Base-by-base conservation (phyloP, 768 basidiomycete species). In the Suillus occidentalis region DNA sequence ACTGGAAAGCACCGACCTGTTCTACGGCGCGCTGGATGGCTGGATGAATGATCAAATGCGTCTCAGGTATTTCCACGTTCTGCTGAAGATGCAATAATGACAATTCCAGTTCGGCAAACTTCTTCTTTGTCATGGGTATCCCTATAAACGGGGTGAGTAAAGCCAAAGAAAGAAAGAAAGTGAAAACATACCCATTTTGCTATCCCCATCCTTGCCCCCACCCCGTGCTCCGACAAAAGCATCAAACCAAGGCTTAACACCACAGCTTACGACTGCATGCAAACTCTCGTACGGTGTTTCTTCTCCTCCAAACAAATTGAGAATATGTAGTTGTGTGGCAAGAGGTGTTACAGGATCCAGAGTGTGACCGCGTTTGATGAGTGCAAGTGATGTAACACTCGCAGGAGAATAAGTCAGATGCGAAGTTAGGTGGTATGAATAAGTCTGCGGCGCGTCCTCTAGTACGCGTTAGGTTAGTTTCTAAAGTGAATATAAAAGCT, bases 51-150 rank as follows among this genome's bases (percentile, higher is more conserved):
- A 92, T 82, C 37, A 99, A 87, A 70, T 95, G 90, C 5, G 95
- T 97, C 77, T 99, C 95, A 1, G 97, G 97, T 61, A 99, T 99
- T 80, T 99, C 97, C 67, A 99, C 97, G 70, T 99, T 99, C 77
- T 99, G 97, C 73, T 99, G 97, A 6, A 99, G 84, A 74, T 99
- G 97, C 2, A 99, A 81, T 18, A 99, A 80, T 2, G 94, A 95
- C 12, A 98, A 79, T 76, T 99, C 97, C 63, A 99, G 88, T 71
- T 99, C 97, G 9, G 97, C 97, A 72, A 99, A 98, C 79, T 98
- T 99, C 83, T 96, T 96, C 86, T 98, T 99, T 55, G 97, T 95
- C 85, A 97, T 94, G 4, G 97, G 97, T 64, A 99, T 99, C 59
- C 89, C 89, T 87, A 71, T 40, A 63, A 34, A 31, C 57, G 31